phyloP scores from a whole-genome alignment of 176 grass and related monocot species.

The Thalia dealbata region DNA sequence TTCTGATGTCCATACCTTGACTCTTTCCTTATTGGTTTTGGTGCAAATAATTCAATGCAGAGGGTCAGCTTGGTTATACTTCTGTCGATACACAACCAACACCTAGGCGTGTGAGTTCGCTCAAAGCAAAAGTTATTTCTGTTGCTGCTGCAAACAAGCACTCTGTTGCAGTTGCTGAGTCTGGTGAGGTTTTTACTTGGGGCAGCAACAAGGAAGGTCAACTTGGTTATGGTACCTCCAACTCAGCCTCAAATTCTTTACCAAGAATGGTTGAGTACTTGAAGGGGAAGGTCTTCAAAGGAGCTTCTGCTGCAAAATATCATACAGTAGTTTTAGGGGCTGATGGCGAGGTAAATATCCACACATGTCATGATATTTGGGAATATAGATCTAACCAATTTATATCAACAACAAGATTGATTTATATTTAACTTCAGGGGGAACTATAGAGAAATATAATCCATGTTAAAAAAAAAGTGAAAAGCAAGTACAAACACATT shows the following conservation, averaged over 20 bases:
- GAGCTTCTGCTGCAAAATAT: constrained; percentile 79
- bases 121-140: constrained; percentile 61
- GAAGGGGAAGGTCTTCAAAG: constrained; percentile 81
- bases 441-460: too few species aligned
- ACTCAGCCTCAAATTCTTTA: constrained; percentile 87
- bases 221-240: constrained; percentile 97
- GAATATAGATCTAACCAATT: too few species aligned
- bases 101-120: constrained; percentile 70
- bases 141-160: constrained; percentile 97
- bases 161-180: constrained; percentile 68
- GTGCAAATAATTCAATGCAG: constrained; percentile 34
- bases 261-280: constrained; percentile 95
- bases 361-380: too few species aligned
- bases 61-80: constrained; percentile 99
- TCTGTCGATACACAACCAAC: constrained; percentile 94
- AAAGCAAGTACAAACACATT: too few species aligned
- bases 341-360: constrained; percentile 71
- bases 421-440: too few species aligned
- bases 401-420: too few species aligned
- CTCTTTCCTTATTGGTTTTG: constrained; percentile 15
- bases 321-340: constrained; percentile 76
- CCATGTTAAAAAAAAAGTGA: too few species aligned
- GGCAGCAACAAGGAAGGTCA: constrained; percentile 98
- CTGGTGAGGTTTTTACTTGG: constrained; percentile 91
- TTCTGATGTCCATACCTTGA: background rate